Conservation (phyloP, 2,329 filamentous ascomycete genomes). For the Talaromyces rugulosus region DNA sequence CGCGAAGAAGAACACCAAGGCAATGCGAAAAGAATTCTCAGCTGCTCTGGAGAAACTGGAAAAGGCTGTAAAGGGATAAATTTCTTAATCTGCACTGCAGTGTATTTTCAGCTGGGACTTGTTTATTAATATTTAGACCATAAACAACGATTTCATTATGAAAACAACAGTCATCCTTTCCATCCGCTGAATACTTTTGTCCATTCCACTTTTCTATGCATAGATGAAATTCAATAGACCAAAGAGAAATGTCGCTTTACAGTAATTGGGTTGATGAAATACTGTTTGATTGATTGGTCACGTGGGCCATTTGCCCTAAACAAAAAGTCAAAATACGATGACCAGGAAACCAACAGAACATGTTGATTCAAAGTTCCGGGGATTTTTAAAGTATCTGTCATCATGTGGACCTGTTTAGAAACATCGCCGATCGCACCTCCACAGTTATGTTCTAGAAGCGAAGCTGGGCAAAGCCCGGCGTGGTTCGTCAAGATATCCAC, state of each 20-base stretch:
- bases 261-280: not conserved
- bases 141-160: not conserved
- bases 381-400: not conserved
- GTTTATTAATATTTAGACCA: not conserved
- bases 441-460: not conserved
- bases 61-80: slow-evolving; percentile 28
- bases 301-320: not conserved
- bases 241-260: not conserved
- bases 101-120: not conserved
- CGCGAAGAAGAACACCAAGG: slow-evolving; percentile 19
- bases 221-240: not conserved
- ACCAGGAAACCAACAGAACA: not conserved
- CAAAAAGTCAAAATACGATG: not conserved
- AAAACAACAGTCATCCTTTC: not conserved
- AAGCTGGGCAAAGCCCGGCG: not conserved
- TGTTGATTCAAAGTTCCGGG: not conserved
- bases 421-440: not conserved
- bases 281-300: not conserved
- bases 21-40: slow-evolving; percentile 27
- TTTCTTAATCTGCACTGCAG: not conserved
- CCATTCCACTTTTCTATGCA: not conserved
- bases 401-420: not conserved
- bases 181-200: not conserved
- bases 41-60: slow-evolving; percentile 34
- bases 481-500: not conserved